A percentile compares a stretch with the other conserved stretches of the same genome.
phyloP scores from a whole-genome alignment of 768 basidiomycete genomes.

The Russula dissimulans region DNA sequence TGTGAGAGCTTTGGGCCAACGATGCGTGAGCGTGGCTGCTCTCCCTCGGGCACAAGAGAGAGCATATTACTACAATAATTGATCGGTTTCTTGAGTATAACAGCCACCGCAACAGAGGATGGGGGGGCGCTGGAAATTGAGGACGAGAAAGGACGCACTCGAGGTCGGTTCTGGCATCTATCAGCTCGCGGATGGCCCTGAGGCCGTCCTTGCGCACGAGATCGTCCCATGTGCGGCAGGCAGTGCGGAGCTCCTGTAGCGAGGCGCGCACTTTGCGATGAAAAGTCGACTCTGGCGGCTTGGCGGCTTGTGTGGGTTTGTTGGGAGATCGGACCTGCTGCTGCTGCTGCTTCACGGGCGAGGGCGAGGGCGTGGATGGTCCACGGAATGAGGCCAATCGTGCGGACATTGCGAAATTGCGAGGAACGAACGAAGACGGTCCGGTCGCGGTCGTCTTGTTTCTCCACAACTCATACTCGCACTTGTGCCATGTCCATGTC shows the following conservation, averaged over 20 bases:
- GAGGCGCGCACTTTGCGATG: constrained; percentile 68
- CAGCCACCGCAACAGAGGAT: background rate
- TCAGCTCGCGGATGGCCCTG: constrained; percentile 58
- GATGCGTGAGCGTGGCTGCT: constrained; percentile 47
- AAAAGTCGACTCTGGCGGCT: constrained; percentile 57
- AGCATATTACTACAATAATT: constrained; percentile 48
- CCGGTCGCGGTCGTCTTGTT: too few species aligned
- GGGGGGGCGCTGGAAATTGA: too few species aligned
- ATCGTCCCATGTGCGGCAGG: constrained; percentile 74
- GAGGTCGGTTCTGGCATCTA: constrained; percentile 76
- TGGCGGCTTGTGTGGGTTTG: constrained; percentile 33
- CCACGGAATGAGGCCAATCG: constrained; percentile 72
- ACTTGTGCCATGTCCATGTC: background rate
- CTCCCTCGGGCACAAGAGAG: constrained; percentile 39
- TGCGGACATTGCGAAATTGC: constrained; percentile 31
- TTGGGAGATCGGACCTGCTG: constrained; percentile 28
- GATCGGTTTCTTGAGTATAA: too few species aligned
- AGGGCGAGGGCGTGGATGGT: constrained; percentile 65
- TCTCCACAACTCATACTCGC: background rate
- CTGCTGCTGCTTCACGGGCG: constrained; percentile 39
- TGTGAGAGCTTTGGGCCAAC: constrained; percentile 55
- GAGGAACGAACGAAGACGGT: too few species aligned
- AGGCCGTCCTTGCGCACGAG: constrained; percentile 72
- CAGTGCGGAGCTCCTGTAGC: constrained; percentile 56
- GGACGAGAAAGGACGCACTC: constrained; percentile 44